Conservation (phyloP, 306 rosid species). For the Casuarina cunninghamiana region DNA sequence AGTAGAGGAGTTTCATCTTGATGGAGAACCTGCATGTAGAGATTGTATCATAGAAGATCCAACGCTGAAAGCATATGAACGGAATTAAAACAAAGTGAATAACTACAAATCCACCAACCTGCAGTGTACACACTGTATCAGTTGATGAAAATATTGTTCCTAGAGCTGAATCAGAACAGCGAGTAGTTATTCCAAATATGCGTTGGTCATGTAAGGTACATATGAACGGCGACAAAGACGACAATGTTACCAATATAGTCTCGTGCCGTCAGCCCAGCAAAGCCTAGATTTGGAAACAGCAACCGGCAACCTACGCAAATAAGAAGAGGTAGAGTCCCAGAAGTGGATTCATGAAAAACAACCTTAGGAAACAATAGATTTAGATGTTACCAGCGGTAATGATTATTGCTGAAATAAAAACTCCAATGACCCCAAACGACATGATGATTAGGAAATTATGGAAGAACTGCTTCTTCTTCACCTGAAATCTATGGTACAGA, state of each 20-base stretch:
- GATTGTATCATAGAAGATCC: slow-evolving; percentile 9
- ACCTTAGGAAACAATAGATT: slow-evolving; percentile 1
- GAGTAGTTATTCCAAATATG: slow-evolving; percentile 24
- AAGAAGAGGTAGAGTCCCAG: slow-evolving; percentile 33
- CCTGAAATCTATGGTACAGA: slow-evolving; percentile 69
- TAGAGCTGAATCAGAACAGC: slow-evolving; percentile 55
- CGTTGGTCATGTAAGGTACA: slow-evolving; percentile 2
- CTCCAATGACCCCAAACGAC: slow-evolving; percentile 84
- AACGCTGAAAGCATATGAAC: slow-evolving; percentile 5
- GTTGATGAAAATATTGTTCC: slow-evolving; percentile 92
- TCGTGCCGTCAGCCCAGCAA: slow-evolving; percentile 45
- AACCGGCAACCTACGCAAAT: slow-evolving; percentile 74
- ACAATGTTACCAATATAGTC: slow-evolving; percentile 72
- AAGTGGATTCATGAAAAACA: slow-evolving; percentile 13
- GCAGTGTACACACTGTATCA: slow-evolving; percentile 90
- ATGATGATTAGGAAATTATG: slow-evolving; percentile 85
- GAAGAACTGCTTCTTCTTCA: slow-evolving; percentile 92
- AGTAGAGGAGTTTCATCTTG: slow-evolving; percentile 89
- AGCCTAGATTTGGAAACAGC: slow-evolving; percentile 78
- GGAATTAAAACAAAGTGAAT: slow-evolving; percentile 30
- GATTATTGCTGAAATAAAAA: slow-evolving; percentile 62
- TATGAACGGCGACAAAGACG: not conserved
- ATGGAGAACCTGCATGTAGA: slow-evolving; percentile 66
- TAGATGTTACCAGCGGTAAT: slow-evolving; percentile 56
- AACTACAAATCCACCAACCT: slow-evolving; percentile 56